Evolutionary conservation across 352 stramenopile genomes (phyloP).

Genomic region (Globisporangium solare): DNA sequence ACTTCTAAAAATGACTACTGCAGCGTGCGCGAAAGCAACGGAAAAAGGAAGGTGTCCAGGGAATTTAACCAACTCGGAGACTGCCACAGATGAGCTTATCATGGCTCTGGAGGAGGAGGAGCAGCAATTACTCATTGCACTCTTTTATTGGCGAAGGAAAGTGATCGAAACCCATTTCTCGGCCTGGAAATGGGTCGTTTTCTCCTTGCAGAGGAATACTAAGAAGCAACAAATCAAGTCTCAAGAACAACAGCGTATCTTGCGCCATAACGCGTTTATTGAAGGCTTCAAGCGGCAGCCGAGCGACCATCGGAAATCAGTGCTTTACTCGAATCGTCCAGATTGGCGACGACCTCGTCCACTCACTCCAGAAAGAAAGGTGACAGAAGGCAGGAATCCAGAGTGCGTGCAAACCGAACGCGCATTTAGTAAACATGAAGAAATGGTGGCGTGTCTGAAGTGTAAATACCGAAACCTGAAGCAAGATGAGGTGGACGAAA

Average conservation of each 20-base stretch:
- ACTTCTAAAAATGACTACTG: too few species aligned
- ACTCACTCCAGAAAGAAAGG: too few species aligned
- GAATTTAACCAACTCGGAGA: background rate
- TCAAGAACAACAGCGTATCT: slow-evolving; percentile 2
- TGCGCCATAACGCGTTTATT: too few species aligned
- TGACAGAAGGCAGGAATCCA: too few species aligned
- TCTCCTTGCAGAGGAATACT: background rate
- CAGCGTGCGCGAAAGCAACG: too few species aligned
- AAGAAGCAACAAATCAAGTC: background rate
- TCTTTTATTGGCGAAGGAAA: slow-evolving; percentile 43
- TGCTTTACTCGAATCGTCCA: too few species aligned
- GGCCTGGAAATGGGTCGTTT: slow-evolving; percentile 31
- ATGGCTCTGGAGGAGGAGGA: slow-evolving; percentile 32
- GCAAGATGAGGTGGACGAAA: background rate
- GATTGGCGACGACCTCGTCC: too few species aligned
- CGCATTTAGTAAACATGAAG: background rate
- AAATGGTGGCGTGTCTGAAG: slow-evolving; percentile 5
- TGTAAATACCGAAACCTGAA: slow-evolving; percentile 10
- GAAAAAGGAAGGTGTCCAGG: background rate
- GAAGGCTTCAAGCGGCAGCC: background rate
- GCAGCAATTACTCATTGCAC: slow-evolving; percentile 33
- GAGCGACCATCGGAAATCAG: background rate
- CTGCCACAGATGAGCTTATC: slow-evolving; percentile 15
- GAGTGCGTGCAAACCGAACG: too few species aligned
- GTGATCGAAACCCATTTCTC: slow-evolving; percentile 33